Evolutionary conservation across 2,329 filamentous ascomycete species (phyloP).

Genomic region (Teratosphaeria viscida): DNA sequence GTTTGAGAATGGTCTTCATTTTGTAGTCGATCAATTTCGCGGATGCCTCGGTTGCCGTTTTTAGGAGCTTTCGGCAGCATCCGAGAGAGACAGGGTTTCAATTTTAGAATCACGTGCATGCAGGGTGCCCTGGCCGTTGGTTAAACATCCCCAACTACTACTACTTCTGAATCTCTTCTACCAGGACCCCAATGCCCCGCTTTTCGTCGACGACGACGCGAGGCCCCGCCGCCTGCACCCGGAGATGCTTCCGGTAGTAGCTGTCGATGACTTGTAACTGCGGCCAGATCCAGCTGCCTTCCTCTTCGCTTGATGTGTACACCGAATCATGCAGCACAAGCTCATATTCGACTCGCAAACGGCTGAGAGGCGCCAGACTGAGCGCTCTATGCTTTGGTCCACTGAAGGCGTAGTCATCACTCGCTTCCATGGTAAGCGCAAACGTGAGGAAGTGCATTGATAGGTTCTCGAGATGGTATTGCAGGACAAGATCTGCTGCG

Average conservation of each 20-base stretch:
- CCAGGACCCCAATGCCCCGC: conserved; percentile 37
- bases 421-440: conserved; percentile 82
- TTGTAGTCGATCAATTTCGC: background rate
- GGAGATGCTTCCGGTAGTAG: conserved; percentile 85
- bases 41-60: background rate
- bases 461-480: conserved; percentile 80
- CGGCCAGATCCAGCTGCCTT: conserved; percentile 44
- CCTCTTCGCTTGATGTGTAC: conserved; percentile 5
- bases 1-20: background rate
- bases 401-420: conserved; percentile 84
- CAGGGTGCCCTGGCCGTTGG: too few species aligned
- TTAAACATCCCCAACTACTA: too few species aligned
- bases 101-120: background rate
- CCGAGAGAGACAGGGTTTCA: background rate
- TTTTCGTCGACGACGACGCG: conserved; percentile 48
- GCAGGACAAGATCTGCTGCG: conserved; percentile 30
- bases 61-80: background rate
- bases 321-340: conserved; percentile 51
- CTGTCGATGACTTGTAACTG: conserved; percentile 71
- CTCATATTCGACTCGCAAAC: conserved; percentile 62
- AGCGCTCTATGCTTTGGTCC: conserved; percentile 72
- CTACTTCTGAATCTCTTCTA: background rate
- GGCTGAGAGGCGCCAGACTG: conserved; percentile 71
- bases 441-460: conserved; percentile 93
- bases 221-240: conserved; percentile 71